Percentiles rank a stretch among this genome's conserved stretches.
Evolutionary conservation across 257 asterid species (phyloP).

Genomic region (Euphrasia confusa): DNA sequence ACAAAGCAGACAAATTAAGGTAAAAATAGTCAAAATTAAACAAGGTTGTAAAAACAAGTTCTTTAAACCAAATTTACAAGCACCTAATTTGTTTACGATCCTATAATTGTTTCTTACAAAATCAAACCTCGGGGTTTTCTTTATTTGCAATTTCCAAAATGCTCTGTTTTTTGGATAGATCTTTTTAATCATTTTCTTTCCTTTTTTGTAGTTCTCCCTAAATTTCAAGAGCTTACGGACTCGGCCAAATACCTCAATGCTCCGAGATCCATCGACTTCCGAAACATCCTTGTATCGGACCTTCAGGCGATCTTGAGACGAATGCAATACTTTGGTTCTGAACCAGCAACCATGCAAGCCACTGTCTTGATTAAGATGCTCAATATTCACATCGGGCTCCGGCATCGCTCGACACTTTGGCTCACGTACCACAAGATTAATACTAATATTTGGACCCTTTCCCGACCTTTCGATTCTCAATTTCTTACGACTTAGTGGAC

Average conservation of each 20-base stretch:
- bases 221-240: background rate
- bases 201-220: background rate
- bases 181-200: too few species aligned
- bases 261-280: constrained; percentile 29
- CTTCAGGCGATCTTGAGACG: constrained; percentile 23
- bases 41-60: background rate
- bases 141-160: background rate
- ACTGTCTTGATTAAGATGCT: constrained; percentile 53
- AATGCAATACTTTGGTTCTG: constrained; percentile 39
- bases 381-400: constrained; percentile 32
- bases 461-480: background rate
- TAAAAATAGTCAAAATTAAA: background rate
- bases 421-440: constrained; percentile 1
- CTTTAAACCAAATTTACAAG: too few species aligned
- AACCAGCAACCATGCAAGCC: constrained; percentile 60
- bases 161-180: background rate
- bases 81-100: background rate
- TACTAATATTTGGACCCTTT: background rate
- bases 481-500: background rate
- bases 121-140: background rate
- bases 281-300: constrained; percentile 41
- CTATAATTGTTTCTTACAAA: background rate
- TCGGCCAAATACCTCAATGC: constrained; percentile 36
- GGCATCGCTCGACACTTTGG: constrained; percentile 18
- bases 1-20: background rate